These are phyloP conservation scores for Bruguiera parviflora DNA, from an alignment of 345 rosid genomes.

Conservation along the genomic window DNA sequence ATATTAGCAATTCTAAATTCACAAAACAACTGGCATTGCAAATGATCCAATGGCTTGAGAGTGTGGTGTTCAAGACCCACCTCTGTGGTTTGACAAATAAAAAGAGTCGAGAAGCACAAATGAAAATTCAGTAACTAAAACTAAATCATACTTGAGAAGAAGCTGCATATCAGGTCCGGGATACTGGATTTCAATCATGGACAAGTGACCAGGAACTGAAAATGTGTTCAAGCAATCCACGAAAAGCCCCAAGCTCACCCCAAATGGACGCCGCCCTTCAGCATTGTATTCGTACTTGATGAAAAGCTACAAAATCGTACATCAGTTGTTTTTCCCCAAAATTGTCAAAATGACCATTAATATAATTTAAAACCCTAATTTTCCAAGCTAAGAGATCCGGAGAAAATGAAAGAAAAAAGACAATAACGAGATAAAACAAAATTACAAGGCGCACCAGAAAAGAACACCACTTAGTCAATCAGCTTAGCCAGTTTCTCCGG, in stretches of 20 bases:
- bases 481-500: no score
- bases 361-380: background rate
- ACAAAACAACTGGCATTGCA: background rate
- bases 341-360: background rate
- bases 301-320: slow-evolving; percentile 50
- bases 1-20: background rate
- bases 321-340: background rate
- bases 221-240: slow-evolving; percentile 90
- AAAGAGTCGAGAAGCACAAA: no score
- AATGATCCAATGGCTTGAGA: no score
- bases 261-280: slow-evolving; percentile 75
- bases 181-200: slow-evolving; percentile 68
- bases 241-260: slow-evolving; percentile 82
- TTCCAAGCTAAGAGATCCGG: background rate
- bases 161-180: slow-evolving; percentile 98
- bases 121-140: no score
- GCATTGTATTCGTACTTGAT: slow-evolving; percentile 57
- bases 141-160: slow-evolving; percentile 60
- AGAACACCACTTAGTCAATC: background rate
- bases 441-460: background rate
- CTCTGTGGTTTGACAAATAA: no score
- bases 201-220: slow-evolving; percentile 69
- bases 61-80: no score
- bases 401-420: background rate
- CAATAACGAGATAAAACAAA: background rate